Evolutionary conservation across 2,329 filamentous ascomycete genomes (phyloP), one percentile per base, ranked within the genome.

Genomic region (Zarea fungicola): DNA sequence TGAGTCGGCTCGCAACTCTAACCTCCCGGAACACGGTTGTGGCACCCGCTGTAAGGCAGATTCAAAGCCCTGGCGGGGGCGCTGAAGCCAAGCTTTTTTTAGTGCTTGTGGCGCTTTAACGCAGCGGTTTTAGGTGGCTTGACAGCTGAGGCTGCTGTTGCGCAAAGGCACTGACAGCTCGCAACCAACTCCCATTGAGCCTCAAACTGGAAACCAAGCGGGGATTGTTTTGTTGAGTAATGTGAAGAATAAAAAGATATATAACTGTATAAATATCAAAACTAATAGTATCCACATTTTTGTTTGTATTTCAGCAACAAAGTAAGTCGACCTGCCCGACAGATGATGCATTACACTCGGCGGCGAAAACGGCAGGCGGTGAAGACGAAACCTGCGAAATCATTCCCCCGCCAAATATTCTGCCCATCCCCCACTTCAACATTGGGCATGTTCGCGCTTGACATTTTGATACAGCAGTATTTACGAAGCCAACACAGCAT

Each of bases 371-470:
- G 50, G 52, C 45, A 54, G 54, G 54, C 54, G 54, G 54, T 55
- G 47, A 54, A 28, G 2, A 16, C 19, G 13, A 16, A 8, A n/a
- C 6, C 19, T 14, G 18, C 40, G 22, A 18, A 37, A 14, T 14
- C 7, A 28, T 25, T 37, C 18, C 50, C 52, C 53, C 54, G 52
- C 54, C 49, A 56, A 45, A 42, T 34, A 56, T 58, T 56, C 56
- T 58, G 56, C 56, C 48, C 56, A 45, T 45, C 55, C 61, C 60
- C 59, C 61, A 60, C 57, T 61, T 28, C 25, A 21, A 29, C 21
- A n/a, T 42, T 28, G 44, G 42, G 36, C 28, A 18, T 16, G 6
- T 34, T 31, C 35, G 28, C 26, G 40, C 34, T 7, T 13, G 22
- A 36, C 37, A 34, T 42, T 42, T 48, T 42, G 45, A 48, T 41